These are phyloP conservation scores for Salix suchowensis DNA, from an alignment of 345 rosid species.

Conservation along the genomic window DNA sequence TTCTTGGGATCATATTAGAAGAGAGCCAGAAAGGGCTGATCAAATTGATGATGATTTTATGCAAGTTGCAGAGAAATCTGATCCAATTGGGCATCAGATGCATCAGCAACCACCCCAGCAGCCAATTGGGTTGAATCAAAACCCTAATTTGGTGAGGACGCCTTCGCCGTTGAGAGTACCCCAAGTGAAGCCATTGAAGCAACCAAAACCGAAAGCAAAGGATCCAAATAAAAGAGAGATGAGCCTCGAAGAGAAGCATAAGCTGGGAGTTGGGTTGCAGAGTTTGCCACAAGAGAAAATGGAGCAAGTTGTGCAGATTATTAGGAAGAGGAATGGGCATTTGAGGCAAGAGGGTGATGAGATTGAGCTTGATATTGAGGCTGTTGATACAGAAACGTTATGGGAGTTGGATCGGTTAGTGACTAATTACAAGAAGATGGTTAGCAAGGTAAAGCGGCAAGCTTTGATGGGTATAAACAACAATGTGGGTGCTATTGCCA, in stretches of 20 bases:
- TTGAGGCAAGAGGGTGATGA: slow-evolving; percentile 77
- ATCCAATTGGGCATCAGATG: slow-evolving; percentile 13
- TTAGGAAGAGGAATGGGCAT: slow-evolving; percentile 63
- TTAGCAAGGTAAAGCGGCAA: slow-evolving; percentile 71
- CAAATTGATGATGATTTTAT: slow-evolving; percentile 12
- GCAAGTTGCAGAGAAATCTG: slow-evolving; percentile 27
- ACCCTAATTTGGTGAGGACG: slow-evolving; percentile 23
- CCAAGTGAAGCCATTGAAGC: slow-evolving; percentile 42
- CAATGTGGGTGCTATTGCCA: slow-evolving; percentile 15
- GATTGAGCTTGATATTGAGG: slow-evolving; percentile 76
- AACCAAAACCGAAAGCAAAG: slow-evolving; percentile 76
- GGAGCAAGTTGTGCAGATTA: slow-evolving; percentile 74
- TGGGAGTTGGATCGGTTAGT: slow-evolving; percentile 89
- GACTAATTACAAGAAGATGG: slow-evolving; percentile 72
- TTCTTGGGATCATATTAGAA: slow-evolving; percentile 40
- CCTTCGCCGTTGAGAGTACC: slow-evolving; percentile 33
- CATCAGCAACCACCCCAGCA: slow-evolving; percentile 13
- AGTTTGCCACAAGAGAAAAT: slow-evolving; percentile 77
- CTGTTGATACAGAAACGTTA: slow-evolving; percentile 64
- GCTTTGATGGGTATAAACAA: slow-evolving; percentile 35
- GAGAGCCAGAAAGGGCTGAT: slow-evolving; percentile 26
- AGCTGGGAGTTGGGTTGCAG: slow-evolving; percentile 64
- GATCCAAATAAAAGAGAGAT: slow-evolving; percentile 75
- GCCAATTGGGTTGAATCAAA: slow-evolving; percentile 17
- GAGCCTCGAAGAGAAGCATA: slow-evolving; percentile 69